Evolutionary conservation across 805 yeast genomes (phyloP), one percentile per base, ranked within the genome.

Genomic region (Nakazawaea populi): DNA sequence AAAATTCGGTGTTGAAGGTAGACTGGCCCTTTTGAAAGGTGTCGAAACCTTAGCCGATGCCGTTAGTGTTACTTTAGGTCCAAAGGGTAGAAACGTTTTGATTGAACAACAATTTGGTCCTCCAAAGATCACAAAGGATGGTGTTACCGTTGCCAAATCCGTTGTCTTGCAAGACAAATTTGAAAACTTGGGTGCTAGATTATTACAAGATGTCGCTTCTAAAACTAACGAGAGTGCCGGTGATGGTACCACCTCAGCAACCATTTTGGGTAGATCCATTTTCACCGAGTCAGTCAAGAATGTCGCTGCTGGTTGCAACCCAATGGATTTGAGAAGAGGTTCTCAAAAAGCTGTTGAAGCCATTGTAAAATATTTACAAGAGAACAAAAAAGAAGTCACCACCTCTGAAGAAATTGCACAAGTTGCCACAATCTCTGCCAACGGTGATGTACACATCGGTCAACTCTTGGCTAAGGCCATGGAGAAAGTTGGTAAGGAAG

Each of bases 401-500:
- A 88, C 96, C 53, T 80, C 90, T 53, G 96, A 85, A 59, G 97
- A 92, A 74, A 89, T 92, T 60, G 96, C 97, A 39, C 98, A 92
- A 76, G 98, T 92, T 47, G 99, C 99, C 55, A 89, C 97, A 51
- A 92, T 92, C 63, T 89, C 97, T 51, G 97, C 98, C 57, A 92
- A 92, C 70, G 98, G 98, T 57, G 99, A 92, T 68, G 65, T 77
- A 32, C 96, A 91, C 76, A 87, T 92, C 59, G 99, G 99, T 68
- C 75, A 79, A 66, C 76, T 94, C 60, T 79, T 92, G 66, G 96
- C 98, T 49, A 80, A 85, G 50, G 98, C 99, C 58, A 92, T 92
- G 95, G 97, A 90, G 74, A 91, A 91, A 71, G 99, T 92, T 54
- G 99, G 99, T 62, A 90, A 92, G 74, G 98, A 92, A 71, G 99